phyloP scores from a whole-genome alignment of 2,329 filamentous ascomycete species.

The Cladosporium sp. region DNA sequence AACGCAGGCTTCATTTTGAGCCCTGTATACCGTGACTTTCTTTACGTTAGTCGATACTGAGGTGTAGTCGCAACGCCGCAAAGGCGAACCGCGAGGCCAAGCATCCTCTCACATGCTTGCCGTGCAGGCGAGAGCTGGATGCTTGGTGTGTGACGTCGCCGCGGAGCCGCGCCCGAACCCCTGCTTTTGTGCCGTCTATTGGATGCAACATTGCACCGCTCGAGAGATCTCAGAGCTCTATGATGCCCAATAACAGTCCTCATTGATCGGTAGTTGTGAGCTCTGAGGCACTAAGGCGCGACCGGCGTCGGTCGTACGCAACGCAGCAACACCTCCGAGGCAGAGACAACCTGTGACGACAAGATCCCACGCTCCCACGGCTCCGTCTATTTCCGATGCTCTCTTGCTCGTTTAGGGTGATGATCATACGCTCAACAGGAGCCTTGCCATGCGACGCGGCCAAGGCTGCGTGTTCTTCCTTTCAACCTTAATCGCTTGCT shows the following conservation, averaged over 20 bases:
- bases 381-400: constrained; percentile 3
- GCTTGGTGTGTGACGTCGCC: constrained; percentile 7
- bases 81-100: not conserved
- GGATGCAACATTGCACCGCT: constrained; percentile 5
- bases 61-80: not conserved
- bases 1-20: constrained; percentile 1
- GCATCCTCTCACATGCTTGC: constrained; percentile 8
- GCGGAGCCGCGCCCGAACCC: not conserved
- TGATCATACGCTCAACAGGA: constrained; percentile 4
- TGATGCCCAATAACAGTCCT: not conserved
- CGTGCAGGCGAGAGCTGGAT: not conserved
- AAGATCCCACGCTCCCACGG: not conserved
- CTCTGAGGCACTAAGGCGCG: constrained; percentile 1
- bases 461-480: not conserved
- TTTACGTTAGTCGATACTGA: not conserved
- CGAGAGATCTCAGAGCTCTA: not conserved
- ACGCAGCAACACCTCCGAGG: not conserved
- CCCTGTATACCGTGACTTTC: not conserved
- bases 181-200: not conserved
- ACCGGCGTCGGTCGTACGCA: not conserved
- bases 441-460: not conserved
- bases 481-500: not conserved
- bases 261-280: not conserved
- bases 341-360: not conserved
- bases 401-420: not conserved